These are phyloP conservation scores for Pueraria montana DNA, from an alignment of 306 rosid genomes.

Conservation along the genomic window DNA sequence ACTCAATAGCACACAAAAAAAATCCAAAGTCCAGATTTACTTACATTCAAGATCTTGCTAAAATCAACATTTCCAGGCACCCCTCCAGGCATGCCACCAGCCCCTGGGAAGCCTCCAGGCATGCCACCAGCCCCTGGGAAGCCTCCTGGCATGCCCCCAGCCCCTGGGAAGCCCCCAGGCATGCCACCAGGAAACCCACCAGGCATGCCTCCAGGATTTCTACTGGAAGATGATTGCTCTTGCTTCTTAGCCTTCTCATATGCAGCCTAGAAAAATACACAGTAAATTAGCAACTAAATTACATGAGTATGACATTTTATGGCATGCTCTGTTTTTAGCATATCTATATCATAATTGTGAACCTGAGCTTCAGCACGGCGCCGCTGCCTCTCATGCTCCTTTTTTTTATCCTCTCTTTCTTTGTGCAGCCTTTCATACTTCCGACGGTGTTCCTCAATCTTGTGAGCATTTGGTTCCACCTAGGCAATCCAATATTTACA, in stretches of 20 bases:
- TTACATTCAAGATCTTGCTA: conserved; percentile 86
- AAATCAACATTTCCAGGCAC: conserved; percentile 92
- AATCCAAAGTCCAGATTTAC: conserved; percentile 42
- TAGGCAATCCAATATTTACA: conserved; percentile 48
- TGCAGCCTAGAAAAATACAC: conserved; percentile 68
- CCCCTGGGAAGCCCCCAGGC: conserved; percentile 66
- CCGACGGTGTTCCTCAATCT: conserved; percentile 88
- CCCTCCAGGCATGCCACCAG: conserved; percentile 72
- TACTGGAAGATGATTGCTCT: conserved; percentile 82
- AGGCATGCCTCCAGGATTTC: conserved; percentile 77
- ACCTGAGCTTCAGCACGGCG: conserved; percentile 96
- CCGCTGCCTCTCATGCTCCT: conserved; percentile 72
- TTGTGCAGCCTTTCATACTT: conserved; percentile 90
- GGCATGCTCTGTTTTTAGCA: not conserved
- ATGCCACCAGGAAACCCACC: conserved; percentile 71
- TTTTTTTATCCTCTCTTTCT: conserved; percentile 77
- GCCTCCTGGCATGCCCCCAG: conserved; percentile 67
- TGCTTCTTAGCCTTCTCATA: conserved; percentile 90
- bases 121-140: conserved; percentile 53
- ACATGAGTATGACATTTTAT: conserved; percentile 7
- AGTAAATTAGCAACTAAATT: conserved; percentile 41
- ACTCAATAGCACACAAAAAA: not conserved
- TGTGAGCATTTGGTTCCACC: conserved; percentile 96
- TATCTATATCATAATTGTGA: conserved; percentile 34
- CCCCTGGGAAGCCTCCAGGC: conserved; percentile 64